Percentiles rank a stretch among this genome's conserved stretches.
phyloP scores from a whole-genome alignment of 352 stramenopile genomes.

The Thalassiosira oceanica region DNA sequence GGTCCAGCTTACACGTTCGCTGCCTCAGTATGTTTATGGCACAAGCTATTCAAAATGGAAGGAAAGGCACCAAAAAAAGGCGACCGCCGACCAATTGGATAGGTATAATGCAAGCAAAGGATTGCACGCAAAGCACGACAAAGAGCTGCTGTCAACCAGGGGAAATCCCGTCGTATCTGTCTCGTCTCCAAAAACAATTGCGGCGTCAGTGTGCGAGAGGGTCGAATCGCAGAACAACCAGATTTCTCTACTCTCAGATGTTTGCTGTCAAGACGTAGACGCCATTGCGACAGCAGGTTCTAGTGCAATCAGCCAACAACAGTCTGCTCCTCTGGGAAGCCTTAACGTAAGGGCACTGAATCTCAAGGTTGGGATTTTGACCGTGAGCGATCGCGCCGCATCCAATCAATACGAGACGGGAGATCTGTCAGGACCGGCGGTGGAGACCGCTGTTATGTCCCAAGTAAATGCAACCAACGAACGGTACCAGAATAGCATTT shows the following conservation, averaged over 20 bases:
- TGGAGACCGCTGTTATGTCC: slow-evolving; percentile 47
- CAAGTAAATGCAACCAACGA: slow-evolving; percentile 23
- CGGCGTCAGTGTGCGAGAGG: slow-evolving; percentile 4
- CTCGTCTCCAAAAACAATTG: background rate
- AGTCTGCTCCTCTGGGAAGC: slow-evolving; percentile 21
- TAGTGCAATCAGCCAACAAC: background rate
- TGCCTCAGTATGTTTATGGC: slow-evolving; percentile 81
- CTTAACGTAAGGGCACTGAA: no score
- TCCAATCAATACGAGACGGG: slow-evolving; percentile 71
- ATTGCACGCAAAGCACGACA: slow-evolving; percentile 74
- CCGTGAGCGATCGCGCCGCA: slow-evolving; percentile 79
- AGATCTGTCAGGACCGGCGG: slow-evolving; percentile 79
- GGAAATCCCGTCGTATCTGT: background rate
- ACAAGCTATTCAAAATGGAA: slow-evolving; percentile 82
- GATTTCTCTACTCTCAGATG: slow-evolving; percentile 77
- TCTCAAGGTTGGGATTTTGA: slow-evolving; percentile 77
- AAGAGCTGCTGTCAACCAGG: slow-evolving; percentile 53
- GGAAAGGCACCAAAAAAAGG: slow-evolving; percentile 70
- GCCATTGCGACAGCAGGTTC: slow-evolving; percentile 4
- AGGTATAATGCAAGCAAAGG: slow-evolving; percentile 69
- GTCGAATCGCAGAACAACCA: background rate
- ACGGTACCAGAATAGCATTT: slow-evolving; percentile 27
- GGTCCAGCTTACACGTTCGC: no score
- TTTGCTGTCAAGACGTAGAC: slow-evolving; percentile 80
- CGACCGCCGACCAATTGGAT: slow-evolving; percentile 76